phyloP scores from a whole-genome alignment of 2,329 filamentous ascomycete genomes.

The Xylaria sp. region DNA sequence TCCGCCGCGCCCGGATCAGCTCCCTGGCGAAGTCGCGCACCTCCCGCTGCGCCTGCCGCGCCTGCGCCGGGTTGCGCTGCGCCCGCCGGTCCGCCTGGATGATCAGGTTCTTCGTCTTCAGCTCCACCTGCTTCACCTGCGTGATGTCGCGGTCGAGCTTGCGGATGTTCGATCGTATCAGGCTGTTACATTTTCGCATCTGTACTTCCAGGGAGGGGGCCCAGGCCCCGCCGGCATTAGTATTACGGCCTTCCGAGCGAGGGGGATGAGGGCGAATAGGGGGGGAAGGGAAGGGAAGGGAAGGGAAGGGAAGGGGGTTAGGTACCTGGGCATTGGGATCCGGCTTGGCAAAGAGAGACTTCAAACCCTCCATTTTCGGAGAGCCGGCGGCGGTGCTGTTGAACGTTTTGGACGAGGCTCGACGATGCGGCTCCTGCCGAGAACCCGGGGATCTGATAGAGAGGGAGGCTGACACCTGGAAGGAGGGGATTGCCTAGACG shows the following conservation, averaged over 20 bases:
- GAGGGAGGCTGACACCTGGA: not conserved
- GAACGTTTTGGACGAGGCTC: conserved; percentile 5
- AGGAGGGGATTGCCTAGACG: not conserved
- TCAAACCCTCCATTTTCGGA: conserved; percentile 79
- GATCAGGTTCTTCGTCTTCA: conserved; percentile 84
- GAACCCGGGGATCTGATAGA: conserved; percentile 11
- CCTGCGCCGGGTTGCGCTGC: conserved; percentile 76
- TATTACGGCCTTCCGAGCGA: not conserved
- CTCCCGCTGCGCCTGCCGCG: conserved; percentile 78
- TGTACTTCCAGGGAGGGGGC: conserved; percentile 42
- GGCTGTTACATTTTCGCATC: conserved; percentile 92
- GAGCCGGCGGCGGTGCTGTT: not conserved
- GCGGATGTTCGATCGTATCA: conserved; percentile 87
- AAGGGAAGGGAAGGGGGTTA: conserved; percentile 28
- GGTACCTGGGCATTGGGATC: conserved; percentile 88
- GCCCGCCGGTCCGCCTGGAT: conserved; percentile 79
- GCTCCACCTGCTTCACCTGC: conserved; percentile 75
- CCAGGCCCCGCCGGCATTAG: conserved; percentile 1
- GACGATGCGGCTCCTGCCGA: conserved; percentile 17
- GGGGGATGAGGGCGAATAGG: not conserved
- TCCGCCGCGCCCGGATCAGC: conserved; percentile 79
- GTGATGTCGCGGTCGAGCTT: conserved; percentile 93
- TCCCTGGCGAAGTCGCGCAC: conserved; percentile 87
- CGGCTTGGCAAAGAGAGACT: conserved; percentile 84
- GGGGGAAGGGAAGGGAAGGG: conserved; percentile 7